Evolutionary conservation across 192 early-diverging fungal genomes (phyloP).

Genomic region (Chytriomyces sp.): DNA sequence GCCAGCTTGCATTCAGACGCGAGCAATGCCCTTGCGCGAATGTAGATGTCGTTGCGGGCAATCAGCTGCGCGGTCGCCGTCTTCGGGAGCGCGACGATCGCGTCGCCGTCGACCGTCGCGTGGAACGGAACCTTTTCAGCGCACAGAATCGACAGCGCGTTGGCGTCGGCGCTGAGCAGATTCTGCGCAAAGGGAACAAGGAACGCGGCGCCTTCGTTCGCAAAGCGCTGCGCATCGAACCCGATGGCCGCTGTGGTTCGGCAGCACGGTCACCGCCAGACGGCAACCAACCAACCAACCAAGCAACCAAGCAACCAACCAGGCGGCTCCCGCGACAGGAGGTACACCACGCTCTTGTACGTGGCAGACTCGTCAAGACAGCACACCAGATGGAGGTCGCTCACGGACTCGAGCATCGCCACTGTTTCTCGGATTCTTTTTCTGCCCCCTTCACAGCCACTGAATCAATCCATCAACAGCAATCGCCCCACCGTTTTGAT

Average conservation of each 20-base stretch:
- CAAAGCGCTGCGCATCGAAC: neutral
- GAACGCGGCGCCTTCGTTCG: neutral
- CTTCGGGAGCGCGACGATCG: neutral
- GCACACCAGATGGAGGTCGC: neutral
- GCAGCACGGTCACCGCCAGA: neutral
- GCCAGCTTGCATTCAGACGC: neutral
- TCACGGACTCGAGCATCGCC: too few species aligned
- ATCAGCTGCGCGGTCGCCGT: neutral
- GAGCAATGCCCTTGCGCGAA: neutral
- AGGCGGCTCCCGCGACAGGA: neutral
- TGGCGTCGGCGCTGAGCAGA: neutral
- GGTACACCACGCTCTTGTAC: conserved; percentile 1
- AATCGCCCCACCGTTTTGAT: too few species aligned
- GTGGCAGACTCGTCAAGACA: conserved; percentile 2
- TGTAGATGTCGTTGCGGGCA: conserved; percentile 22
- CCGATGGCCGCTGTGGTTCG: neutral
- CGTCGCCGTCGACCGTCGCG: neutral
- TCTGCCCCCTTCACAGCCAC: too few species aligned
- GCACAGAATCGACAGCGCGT: neutral
- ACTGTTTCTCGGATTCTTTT: too few species aligned
- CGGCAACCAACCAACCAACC: neutral
- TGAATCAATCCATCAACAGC: too few species aligned
- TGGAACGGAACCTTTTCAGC: conserved; percentile 14
- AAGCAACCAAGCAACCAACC: neutral
- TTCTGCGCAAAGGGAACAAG: neutral